Conservation (phyloP, 2,329 filamentous ascomycete genomes). For the Epichloe amarillans region DNA sequence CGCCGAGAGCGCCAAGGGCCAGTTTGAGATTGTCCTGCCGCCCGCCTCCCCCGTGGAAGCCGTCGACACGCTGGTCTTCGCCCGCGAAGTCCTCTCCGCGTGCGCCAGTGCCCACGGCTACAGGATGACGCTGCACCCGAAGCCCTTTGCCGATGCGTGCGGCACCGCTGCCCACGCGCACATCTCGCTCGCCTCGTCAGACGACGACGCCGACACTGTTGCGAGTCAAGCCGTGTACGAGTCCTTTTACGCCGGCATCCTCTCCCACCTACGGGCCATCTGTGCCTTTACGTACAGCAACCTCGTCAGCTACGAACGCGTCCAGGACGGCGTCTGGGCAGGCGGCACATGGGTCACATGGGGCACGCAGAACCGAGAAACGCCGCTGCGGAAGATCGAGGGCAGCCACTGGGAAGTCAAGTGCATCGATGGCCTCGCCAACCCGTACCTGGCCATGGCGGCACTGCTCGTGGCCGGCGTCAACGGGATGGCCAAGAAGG, state of each 20-base stretch:
- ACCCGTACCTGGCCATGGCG: conserved; percentile 51
- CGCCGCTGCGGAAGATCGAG: conserved; percentile 54
- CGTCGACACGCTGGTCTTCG: conserved; percentile 57
- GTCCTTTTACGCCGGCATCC: conserved; percentile 58
- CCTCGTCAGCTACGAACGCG: conserved; percentile 53
- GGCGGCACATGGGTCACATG: conserved; percentile 69
- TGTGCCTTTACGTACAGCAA: conserved; percentile 56
- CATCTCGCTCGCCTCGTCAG: conserved; percentile 45
- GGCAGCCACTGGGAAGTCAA: conserved; percentile 66
- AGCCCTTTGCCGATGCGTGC: conserved; percentile 43
- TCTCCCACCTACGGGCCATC: conserved; percentile 53
- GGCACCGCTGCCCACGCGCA: conserved; percentile 60
- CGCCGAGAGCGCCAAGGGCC: conserved; percentile 57
- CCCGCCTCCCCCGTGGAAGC: conserved; percentile 52
- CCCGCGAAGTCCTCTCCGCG: conserved; percentile 54
- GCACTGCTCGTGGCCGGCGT: conserved; percentile 20
- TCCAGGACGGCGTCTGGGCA: conserved; percentile 58
- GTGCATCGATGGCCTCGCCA: conserved; percentile 65
- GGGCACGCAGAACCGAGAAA: conserved; percentile 72
- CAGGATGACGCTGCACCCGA: conserved; percentile 60
- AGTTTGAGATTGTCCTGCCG: conserved; percentile 65
- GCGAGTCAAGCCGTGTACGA: conserved; percentile 34
- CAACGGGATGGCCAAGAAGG: conserved; percentile 14
- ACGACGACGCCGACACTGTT: conserved; percentile 10
- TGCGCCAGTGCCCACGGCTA: conserved; percentile 49